Conservation (phyloP, 2,329 filamentous ascomycete genomes). For the Fusarium marasasianum region DNA sequence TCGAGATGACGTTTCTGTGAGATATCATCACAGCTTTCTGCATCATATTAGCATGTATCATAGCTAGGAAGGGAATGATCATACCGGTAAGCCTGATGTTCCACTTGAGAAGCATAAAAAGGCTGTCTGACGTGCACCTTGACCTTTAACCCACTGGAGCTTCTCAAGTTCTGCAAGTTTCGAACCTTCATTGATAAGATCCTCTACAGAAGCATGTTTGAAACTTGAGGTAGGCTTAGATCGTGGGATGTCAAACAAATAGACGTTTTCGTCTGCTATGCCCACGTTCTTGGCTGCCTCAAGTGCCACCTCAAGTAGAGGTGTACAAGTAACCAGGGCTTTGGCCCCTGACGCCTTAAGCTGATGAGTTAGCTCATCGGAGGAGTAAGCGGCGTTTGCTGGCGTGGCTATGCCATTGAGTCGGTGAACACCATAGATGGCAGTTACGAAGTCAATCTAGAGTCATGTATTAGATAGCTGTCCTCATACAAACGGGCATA, state of each 20-base stretch:
- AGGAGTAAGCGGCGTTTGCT: slow-evolving; percentile 78
- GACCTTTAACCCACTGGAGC: slow-evolving; percentile 68
- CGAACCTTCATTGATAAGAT: slow-evolving; percentile 70
- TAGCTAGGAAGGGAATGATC: fast-evolving
- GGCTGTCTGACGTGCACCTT: slow-evolving; percentile 73
- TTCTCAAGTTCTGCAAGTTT: slow-evolving; percentile 60
- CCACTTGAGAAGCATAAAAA: slow-evolving; percentile 85
- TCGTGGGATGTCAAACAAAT: slow-evolving; percentile 72
- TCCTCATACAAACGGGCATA: slow-evolving; percentile 1
- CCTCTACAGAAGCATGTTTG: slow-evolving; percentile 65
- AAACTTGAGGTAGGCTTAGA: slow-evolving; percentile 51
- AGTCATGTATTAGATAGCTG: fast-evolving
- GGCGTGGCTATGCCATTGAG: slow-evolving; percentile 77
- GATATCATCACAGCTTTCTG: slow-evolving; percentile 88
- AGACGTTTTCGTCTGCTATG: slow-evolving; percentile 71
- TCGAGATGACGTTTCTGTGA: slow-evolving; percentile 81
- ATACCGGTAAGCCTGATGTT: slow-evolving; percentile 78
- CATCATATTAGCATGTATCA: fast-evolving
- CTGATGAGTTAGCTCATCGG: slow-evolving; percentile 75
- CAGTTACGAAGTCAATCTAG: slow-evolving; percentile 77
- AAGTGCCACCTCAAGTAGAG: slow-evolving; percentile 70
- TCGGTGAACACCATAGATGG: slow-evolving; percentile 79
- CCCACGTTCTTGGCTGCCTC: slow-evolving; percentile 69
- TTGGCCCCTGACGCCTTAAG: slow-evolving; percentile 74
- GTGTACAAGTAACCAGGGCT: slow-evolving; percentile 75